Evolutionary conservation across 257 asterid species (phyloP), one percentile per base, ranked within the genome.

Genomic region (Vinca minor): DNA sequence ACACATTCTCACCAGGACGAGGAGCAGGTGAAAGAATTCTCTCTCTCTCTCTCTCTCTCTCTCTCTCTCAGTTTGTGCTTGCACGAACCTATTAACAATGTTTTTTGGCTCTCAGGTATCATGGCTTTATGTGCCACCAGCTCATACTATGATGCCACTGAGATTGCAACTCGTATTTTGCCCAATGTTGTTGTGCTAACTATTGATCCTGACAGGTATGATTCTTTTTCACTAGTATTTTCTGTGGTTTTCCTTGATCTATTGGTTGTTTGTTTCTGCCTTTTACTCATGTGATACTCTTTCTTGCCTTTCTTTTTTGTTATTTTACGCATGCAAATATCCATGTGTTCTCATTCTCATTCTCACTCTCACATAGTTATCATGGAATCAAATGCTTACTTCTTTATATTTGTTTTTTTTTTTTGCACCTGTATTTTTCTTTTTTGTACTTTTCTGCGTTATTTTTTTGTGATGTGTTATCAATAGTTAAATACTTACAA

Each of bases 121-220:
- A 93, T 87, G 98, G 96, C 98, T 55, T 74, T 93, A 71, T 78
- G 83, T 69, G 98, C 98, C 76, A 89, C 98, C 70, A 84, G 91
- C 76, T 79, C 97, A 77, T 89, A 82, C 63, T 93, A 93, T 69
- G 99, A 93, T 34, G 82, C 80, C 71, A 78, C 91, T 65, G 99
- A 93, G 86, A 93, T 93, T 72, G 99, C 96, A 23, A 90, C 95
- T 69, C 82, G 96, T 65, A 89, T 93, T 74, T 78, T 93, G 68
- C 97, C 97, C 31, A 85, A 86, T 75, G 65, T 89, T 71, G 95
- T 93, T 57, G 91, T 87, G 71, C 81, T 93, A 69, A 93, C 92
- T 41, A 84, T 93, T 75, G 97, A 93, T 78, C 90, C 95, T 38
- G 99, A 93, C 95, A 85, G 99, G 97, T 89, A 76, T 55, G 26